phyloP scores from a whole-genome alignment of 2,329 filamentous ascomycete species.

The Cladosporium austrohemisphaericum region DNA sequence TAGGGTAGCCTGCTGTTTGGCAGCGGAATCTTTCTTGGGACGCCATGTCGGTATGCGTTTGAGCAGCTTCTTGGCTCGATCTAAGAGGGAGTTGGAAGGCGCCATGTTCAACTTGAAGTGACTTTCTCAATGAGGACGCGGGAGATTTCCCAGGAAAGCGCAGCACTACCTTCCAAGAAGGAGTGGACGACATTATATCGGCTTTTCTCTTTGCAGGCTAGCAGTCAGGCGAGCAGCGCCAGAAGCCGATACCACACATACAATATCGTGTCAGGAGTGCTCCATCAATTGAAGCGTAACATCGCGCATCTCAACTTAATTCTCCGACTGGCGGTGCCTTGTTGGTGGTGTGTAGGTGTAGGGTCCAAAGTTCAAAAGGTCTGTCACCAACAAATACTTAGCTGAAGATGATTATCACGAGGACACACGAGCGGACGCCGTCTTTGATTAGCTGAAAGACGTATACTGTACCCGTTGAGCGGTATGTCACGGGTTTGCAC shows the following conservation, averaged over 20 bases:
- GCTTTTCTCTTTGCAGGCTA: no score
- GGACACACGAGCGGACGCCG: background rate
- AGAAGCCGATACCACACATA: background rate
- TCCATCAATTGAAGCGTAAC: background rate
- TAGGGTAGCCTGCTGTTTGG: background rate
- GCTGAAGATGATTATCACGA: background rate
- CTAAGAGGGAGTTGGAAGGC: conserved; percentile 6
- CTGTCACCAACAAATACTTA: background rate
- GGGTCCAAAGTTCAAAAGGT: background rate
- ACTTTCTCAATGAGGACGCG: background rate
- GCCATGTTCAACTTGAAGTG: conserved; percentile 4
- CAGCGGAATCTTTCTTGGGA: background rate
- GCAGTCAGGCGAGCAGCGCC: no score
- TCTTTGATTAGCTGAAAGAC: background rate
- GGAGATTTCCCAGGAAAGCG: background rate
- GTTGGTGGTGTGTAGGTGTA: background rate
- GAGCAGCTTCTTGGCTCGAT: background rate
- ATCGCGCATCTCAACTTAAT: background rate
- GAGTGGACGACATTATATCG: no score
- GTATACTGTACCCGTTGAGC: background rate
- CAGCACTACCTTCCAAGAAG: no score
- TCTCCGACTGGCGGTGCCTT: background rate
- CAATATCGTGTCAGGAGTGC: conserved; percentile 4
- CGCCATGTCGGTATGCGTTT: conserved; percentile 1
- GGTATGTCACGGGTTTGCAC: background rate